Evolutionary conservation across 2,329 filamentous ascomycete species (phyloP).

Genomic region (Venturia asperata): DNA sequence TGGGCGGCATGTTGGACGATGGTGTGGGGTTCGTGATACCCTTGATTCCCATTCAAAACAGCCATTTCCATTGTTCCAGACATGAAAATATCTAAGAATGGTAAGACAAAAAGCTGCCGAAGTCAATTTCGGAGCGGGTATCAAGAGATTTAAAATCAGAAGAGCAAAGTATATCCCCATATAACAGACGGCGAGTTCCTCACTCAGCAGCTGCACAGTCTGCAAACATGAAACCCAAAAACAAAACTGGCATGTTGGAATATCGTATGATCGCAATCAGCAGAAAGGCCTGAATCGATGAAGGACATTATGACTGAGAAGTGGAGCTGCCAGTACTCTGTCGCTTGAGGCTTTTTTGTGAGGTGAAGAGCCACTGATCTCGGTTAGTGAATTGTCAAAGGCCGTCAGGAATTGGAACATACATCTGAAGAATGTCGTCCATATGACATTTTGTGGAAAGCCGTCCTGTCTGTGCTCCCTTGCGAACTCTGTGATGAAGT

Average conservation of each 20-base stretch:
- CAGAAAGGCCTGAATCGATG: not conserved
- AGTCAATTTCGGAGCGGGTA: conserved; percentile 3
- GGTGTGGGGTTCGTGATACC: not conserved
- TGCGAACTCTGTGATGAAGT: conserved; percentile 3
- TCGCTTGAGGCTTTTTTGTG: conserved; percentile 6
- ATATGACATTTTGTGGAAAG: not conserved
- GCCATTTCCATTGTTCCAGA: not conserved
- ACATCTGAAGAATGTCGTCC: conserved; percentile 5
- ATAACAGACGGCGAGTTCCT: not conserved
- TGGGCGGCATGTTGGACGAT: not conserved
- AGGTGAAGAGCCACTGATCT: conserved; percentile 4
- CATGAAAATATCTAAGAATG: not conserved
- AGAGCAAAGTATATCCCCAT: not conserved
- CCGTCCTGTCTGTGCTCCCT: not conserved
- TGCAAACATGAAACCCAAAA: not conserved
- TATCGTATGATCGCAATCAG: not conserved
- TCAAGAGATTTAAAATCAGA: not conserved
- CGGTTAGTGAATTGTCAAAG: not conserved
- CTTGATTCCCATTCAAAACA: not conserved
- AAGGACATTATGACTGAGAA: not conserved
- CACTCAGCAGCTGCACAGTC: not conserved
- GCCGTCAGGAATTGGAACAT: not conserved
- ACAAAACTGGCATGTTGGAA: not conserved
- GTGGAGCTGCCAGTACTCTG: conserved; percentile 1
- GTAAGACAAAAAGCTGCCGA: conserved; percentile 1